Conservation (phyloP, 1,284 basidiomycete species). For the Gymnopus androsaceus region DNA sequence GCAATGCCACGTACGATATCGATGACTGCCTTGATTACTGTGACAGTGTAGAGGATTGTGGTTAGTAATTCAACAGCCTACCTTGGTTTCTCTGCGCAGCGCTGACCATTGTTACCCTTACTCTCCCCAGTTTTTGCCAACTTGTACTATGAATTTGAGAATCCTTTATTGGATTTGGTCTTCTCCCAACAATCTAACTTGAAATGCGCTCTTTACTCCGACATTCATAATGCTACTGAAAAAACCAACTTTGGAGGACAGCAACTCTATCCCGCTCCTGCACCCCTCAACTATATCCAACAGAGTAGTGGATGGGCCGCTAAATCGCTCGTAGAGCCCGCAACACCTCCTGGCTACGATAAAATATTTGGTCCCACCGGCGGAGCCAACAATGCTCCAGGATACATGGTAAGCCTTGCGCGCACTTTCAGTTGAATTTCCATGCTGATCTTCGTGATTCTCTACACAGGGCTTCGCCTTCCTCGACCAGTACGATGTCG, state of each 20-base stretch:
- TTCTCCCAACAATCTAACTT: slow-evolving; percentile 39
- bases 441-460: neutral
- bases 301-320: slow-evolving; percentile 41
- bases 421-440: neutral
- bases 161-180: slow-evolving; percentile 38
- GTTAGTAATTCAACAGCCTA: slow-evolving; percentile 31
- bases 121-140: slow-evolving; percentile 42
- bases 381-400: slow-evolving; percentile 45
- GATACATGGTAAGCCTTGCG: slow-evolving; percentile 36
- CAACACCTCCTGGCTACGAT: slow-evolving; percentile 40
- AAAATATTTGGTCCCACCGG: slow-evolving; percentile 37
- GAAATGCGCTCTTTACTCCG: slow-evolving; percentile 44
- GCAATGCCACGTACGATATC: slow-evolving; percentile 40
- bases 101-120: neutral
- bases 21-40: slow-evolving; percentile 39
- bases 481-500: slow-evolving; percentile 22
- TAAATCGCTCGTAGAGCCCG: slow-evolving; percentile 34
- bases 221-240: slow-evolving; percentile 35
- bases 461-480: slow-evolving; percentile 22
- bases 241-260: slow-evolving; percentile 38
- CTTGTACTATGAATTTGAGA: slow-evolving; percentile 47
- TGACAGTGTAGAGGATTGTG: slow-evolving; percentile 34
- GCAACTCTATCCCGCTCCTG: slow-evolving; percentile 33
- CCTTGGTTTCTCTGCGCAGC: too few species aligned
- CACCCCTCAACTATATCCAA: slow-evolving; percentile 37